Percentiles rank a stretch among this genome's conserved stretches.
Evolutionary conservation across 768 basidiomycete species (phyloP).

Genomic region (Roridomyces roridus): DNA sequence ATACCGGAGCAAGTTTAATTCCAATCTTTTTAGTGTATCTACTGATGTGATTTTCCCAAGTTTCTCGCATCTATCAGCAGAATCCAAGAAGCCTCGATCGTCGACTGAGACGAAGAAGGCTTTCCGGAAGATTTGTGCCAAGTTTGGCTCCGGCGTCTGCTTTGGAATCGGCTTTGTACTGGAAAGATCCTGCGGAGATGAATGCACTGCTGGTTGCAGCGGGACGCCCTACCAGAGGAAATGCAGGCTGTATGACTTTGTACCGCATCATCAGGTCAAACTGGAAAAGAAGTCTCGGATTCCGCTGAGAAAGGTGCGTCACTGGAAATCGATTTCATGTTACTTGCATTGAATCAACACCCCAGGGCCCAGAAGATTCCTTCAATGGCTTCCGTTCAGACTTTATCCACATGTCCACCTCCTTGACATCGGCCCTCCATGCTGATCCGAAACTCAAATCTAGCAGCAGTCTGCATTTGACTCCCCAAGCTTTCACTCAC

Average conservation of each 20-base stretch:
- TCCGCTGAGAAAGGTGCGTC: conserved; percentile 54
- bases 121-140: conserved; percentile 80
- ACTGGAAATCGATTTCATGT: neutral
- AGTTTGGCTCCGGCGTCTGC: conserved; percentile 81
- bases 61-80: conserved; percentile 30
- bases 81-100: conserved; percentile 27
- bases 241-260: conserved; percentile 83
- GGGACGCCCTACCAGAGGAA: conserved; percentile 72
- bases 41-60: neutral
- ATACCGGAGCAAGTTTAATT: conserved; percentile 78
- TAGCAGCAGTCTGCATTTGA: conserved; percentile 86
- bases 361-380: conserved; percentile 66
- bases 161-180: conserved; percentile 86
- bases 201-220: conserved; percentile 62
- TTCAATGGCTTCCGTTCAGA: conserved; percentile 91
- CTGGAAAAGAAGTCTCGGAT: conserved; percentile 53
- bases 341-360: neutral
- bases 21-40: neutral
- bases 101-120: conserved; percentile 22
- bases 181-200: conserved; percentile 80
- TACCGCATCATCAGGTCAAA: conserved; percentile 78
- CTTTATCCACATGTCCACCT: conserved; percentile 91
- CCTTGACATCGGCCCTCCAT: conserved; percentile 71
- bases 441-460: conserved; percentile 37
- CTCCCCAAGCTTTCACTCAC: conserved; percentile 83